Conservation (phyloP, 2,329 filamentous ascomycete species). For the Penicillium glabrum region DNA sequence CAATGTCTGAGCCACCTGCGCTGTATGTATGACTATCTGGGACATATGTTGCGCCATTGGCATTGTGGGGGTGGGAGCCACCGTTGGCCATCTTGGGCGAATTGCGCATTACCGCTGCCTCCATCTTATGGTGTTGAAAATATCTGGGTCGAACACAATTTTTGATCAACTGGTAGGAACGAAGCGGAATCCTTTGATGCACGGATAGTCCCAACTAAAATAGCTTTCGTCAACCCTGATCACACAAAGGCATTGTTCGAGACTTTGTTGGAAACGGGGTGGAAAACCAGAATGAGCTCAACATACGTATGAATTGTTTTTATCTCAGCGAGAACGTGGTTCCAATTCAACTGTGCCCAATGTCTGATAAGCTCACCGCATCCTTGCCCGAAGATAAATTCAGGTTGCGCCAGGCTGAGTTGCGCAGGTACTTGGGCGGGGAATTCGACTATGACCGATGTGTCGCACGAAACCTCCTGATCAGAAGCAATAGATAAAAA, state of each 20-base stretch:
- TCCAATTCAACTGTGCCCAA: conserved; percentile 9
- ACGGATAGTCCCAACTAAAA: conserved; percentile 10
- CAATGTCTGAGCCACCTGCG: background rate
- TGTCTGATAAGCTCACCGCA: conserved; percentile 20
- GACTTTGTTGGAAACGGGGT: background rate
- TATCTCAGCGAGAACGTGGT: background rate
- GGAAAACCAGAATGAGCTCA: background rate
- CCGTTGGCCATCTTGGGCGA: conserved; percentile 21
- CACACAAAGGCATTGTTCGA: conserved; percentile 4
- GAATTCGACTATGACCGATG: background rate
- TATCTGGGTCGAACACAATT: background rate
- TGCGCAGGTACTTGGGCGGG: background rate
- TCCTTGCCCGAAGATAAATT: conserved; percentile 7
- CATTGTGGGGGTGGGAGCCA: conserved; percentile 3
- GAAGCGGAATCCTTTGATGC: conserved; percentile 3
- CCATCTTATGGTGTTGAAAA: conserved; percentile 11
- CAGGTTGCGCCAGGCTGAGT: background rate
- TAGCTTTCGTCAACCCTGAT: conserved; percentile 9
- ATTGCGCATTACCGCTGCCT: conserved; percentile 12
- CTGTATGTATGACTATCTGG: conserved; percentile 10
- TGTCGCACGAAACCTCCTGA: background rate
- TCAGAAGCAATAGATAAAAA: background rate
- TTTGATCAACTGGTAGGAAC: background rate
- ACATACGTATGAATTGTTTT: conserved; percentile 5
- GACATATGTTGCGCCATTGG: conserved; percentile 10